Conservation (phyloP, 169 alveolate genomes). For the Theileria luwenshuni region DNA sequence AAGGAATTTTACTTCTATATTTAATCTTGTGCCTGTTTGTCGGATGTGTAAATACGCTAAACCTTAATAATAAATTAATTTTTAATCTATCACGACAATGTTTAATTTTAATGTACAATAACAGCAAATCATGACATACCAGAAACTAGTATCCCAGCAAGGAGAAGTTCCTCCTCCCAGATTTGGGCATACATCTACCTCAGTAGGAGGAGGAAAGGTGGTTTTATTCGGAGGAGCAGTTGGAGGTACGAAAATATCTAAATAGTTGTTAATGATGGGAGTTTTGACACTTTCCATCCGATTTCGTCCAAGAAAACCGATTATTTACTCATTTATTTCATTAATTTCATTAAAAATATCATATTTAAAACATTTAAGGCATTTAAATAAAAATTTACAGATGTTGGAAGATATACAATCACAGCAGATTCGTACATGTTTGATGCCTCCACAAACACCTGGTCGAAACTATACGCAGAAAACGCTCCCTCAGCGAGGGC, state of each 20-base stretch:
- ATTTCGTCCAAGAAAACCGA: neutral
- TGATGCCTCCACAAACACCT: slow-evolving; percentile 83
- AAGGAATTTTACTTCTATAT: slow-evolving; percentile 8
- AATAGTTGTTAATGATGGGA: neutral
- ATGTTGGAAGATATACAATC: slow-evolving; percentile 94
- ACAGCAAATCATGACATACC: slow-evolving; percentile 65
- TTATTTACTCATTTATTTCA: neutral
- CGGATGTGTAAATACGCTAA: neutral
- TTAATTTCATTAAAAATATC: no score
- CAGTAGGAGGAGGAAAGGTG: slow-evolving; percentile 88
- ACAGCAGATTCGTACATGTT: slow-evolving; percentile 94
- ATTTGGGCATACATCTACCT: slow-evolving; percentile 96
- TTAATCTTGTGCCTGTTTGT: neutral
- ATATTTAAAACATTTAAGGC: no score
- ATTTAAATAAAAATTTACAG: slow-evolving; percentile 34
- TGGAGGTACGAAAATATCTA: no score
- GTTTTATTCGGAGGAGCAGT: slow-evolving; percentile 94
- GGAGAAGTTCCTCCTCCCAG: slow-evolving; percentile 96
- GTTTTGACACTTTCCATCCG: neutral
- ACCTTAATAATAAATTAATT: neutral
- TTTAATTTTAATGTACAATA: neutral
- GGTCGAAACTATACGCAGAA: slow-evolving; percentile 88
- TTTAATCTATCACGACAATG: neutral
- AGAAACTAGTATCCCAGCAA: slow-evolving; percentile 74
- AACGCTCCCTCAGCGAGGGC: slow-evolving; percentile 97